These are phyloP conservation scores for Eutrema heterophyllum DNA, from an alignment of 345 rosid genomes.

Conservation along the genomic window DNA sequence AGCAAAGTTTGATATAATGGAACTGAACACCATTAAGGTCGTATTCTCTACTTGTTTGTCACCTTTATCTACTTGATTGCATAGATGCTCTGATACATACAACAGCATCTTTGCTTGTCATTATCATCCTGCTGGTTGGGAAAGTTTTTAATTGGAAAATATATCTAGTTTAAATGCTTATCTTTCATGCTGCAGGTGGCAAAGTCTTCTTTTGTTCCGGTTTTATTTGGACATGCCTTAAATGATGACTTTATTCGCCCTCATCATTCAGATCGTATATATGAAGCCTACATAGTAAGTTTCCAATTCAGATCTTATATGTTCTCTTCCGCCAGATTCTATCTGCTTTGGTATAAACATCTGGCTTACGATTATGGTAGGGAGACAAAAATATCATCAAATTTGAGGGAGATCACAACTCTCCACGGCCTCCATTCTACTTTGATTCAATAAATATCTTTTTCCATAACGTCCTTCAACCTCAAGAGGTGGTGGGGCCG, in stretches of 20 bases:
- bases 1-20: constrained; percentile 81
- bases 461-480: constrained; percentile 93
- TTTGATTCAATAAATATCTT: constrained; percentile 93
- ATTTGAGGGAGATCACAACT: constrained; percentile 98
- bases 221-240: constrained; percentile 83
- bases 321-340: neutral
- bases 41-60: neutral
- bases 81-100: neutral
- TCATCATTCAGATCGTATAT: constrained; percentile 84
- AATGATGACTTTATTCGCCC: constrained; percentile 91
- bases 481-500: constrained; percentile 71
- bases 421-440: constrained; percentile 93
- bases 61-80: neutral
- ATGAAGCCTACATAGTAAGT: constrained; percentile 69
- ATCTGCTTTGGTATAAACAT: constrained; percentile 6
- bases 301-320: constrained; percentile 7
- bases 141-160: neutral
- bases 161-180: neutral
- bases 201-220: constrained; percentile 80
- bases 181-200: constrained; percentile 54
- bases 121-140: neutral
- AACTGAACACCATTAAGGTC: constrained; percentile 82
- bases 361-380: constrained; percentile 39
- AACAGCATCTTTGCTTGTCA: neutral
- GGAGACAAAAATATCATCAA: constrained; percentile 98